Base-by-base conservation (phyloP, 495 filamentous ascomycete genomes). In the Chaetomium tenue region DNA sequence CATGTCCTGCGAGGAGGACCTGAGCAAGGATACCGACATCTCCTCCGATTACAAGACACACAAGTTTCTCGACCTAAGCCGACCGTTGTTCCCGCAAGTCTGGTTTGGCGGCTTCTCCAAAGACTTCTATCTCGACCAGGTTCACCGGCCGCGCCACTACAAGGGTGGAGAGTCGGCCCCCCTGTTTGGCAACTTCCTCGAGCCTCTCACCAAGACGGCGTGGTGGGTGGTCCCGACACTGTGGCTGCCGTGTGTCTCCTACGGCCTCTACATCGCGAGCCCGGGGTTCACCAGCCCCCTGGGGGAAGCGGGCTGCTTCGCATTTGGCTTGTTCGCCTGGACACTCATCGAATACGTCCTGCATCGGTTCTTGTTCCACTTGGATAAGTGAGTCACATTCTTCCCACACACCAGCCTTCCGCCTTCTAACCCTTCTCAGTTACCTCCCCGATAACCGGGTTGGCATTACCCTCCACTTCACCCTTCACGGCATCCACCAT, bases 401-500 rank as follows among this genome's bases (percentile, higher is more conserved):
- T n/a, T 8, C 9, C 25, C 15, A 44, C 51, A 53, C 18, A 12
- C 18, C 25, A 40, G 28, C 18, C 20, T 26, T n/a, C 26, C 15
- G 60, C 28, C 57, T 23, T 60, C 66, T 76, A 63, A 66, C 53
- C 13, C 1, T 16, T 28, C n/a, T 60, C 58, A 92, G 89, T n/a
- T 90, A 83, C 71, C 88, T 99, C 46, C 95, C 95, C 0, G 91
- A 99, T 72, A 95, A 97, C 74, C 83, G 91, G 42, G 89, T 93
- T n/a, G 88, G 86, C 61, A 81, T 98, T 64, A 97, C 92, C 3
- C 68, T 88, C 4, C 95, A 99, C 71, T 99, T 99, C 79, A 76
- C 96, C 33, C 89, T 99, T 44, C 95, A 99, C 70, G 95, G 95
- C 50, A 90, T 99, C 68, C 95, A 99, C 71, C 95, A 99, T 77